Evolutionary conservation across 805 yeast genomes (phyloP).

Genomic region (Metschnikowia borealis): DNA sequence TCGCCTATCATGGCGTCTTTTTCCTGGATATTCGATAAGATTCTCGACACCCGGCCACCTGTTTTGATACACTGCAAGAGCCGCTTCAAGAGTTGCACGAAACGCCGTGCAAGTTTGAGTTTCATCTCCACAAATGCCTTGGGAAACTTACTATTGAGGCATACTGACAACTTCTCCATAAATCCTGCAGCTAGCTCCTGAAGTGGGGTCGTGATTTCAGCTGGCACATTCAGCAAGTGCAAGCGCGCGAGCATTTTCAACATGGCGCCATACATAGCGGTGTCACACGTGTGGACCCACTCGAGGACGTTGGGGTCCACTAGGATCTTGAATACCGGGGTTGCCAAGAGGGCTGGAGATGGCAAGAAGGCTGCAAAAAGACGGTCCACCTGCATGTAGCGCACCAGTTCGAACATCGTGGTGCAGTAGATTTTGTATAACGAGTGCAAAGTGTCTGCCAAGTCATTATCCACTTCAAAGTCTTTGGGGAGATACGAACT

Average conservation of each 20-base stretch:
- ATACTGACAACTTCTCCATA: slow-evolving; percentile 42
- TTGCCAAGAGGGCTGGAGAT: slow-evolving; percentile 53
- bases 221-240: slow-evolving; percentile 49
- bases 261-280: slow-evolving; percentile 51
- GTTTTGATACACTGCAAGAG: slow-evolving; percentile 53
- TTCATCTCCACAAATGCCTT: slow-evolving; percentile 48
- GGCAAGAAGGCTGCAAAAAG: slow-evolving; percentile 50
- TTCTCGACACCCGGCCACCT: slow-evolving; percentile 45
- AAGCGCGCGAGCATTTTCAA: slow-evolving; percentile 60
- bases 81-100: slow-evolving; percentile 50
- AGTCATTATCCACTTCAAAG: slow-evolving; percentile 44
- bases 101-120: slow-evolving; percentile 49
- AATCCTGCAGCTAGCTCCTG: slow-evolving; percentile 49
- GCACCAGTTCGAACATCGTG: slow-evolving; percentile 57
- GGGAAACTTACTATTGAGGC: slow-evolving; percentile 44
- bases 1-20: slow-evolving; percentile 50
- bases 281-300: slow-evolving; percentile 71
- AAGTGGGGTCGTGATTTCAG: slow-evolving; percentile 50
- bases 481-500: slow-evolving; percentile 42
- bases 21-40: slow-evolving; percentile 42
- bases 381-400: slow-evolving; percentile 63
- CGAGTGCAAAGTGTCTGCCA: slow-evolving; percentile 58
- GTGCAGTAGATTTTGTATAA: slow-evolving; percentile 63
- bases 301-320: slow-evolving; percentile 43
- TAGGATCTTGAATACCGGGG: slow-evolving; percentile 59